Evolutionary conservation across 1,139 yeast genomes (phyloP), one percentile per base, ranked within the genome.

Genomic region (Saccharomyces hybrid): DNA sequence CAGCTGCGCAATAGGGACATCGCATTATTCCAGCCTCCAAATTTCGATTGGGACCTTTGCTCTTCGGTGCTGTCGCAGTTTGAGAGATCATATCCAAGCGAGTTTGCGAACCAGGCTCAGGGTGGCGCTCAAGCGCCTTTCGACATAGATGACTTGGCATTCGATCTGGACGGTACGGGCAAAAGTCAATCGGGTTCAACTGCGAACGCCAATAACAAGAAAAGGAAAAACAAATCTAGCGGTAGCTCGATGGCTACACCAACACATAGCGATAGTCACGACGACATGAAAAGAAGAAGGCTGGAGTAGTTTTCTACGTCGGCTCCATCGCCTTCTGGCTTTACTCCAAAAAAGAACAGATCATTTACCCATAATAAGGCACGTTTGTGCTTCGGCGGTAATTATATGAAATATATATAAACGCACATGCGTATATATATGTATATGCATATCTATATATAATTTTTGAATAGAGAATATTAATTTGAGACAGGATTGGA

Each of bases 201-300:
- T 27, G 4, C 31, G 12, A 51, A 50, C 29, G 48, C 58, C 48
- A 64, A 62, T 47, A 52, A 62, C 16, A 64, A 64, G 59, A 69
- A 69, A 53, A 62, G 71, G 51, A 65, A 64, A 41, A 64, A 59
- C 46, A 66, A 61, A 49, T 65, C 70, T 0, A 66, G 59, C 51
- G 71, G 70, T 8, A 65, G 70, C 46, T 66, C 70, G 2, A 67
- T 66, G 68, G 68, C 71, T 5, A 67, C 71, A 29, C 72, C 71
- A 27, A 68, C 64, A 51, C 62, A 69, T 50, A 70, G 67, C 48
- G 54, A 63, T 12, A 51, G 47, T 56, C 65, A 61, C 34, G 68
- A 64, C n/a, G 72, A 69, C 51, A 58, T 61, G 41, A 64, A 65
- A 58, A 64, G 68, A 51, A 66, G 72, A 58, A 61, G 72, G 53